Conservation (phyloP, 495 filamentous ascomycete genomes). For the Astrothelium subdiscretum region DNA sequence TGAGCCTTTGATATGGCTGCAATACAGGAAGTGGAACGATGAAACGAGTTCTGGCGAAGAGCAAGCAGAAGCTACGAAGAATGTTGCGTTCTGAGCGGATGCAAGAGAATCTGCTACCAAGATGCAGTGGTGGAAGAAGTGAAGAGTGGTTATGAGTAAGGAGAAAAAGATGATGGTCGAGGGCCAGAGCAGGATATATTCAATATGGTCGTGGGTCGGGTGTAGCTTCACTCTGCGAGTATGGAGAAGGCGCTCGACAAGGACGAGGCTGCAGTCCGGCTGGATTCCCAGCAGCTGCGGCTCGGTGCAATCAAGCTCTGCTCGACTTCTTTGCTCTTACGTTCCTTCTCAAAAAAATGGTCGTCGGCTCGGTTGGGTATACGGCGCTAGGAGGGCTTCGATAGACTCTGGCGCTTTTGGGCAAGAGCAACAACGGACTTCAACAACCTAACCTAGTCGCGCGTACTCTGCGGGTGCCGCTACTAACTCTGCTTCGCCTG, state of each 20-base stretch:
- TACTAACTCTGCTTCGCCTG: background rate
- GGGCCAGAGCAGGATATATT: background rate
- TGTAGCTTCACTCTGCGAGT: background rate
- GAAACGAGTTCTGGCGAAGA: background rate
- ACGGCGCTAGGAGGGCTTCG: background rate
- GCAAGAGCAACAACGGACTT: background rate
- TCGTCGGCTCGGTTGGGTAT: background rate
- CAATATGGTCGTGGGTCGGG: background rate
- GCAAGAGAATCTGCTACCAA: conserved; percentile 8
- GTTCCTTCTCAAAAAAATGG: background rate
- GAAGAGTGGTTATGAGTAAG: background rate
- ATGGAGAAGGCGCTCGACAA: background rate
- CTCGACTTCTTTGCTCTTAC: background rate
- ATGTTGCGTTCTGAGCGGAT: conserved; percentile 9
- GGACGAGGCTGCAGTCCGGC: background rate
- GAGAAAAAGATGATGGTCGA: conserved; percentile 1
- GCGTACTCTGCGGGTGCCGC: background rate
- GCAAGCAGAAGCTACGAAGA: conserved; percentile 11
- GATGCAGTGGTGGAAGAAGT: conserved; percentile 3
- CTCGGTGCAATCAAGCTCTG: background rate
- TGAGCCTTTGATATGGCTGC: background rate
- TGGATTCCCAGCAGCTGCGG: background rate
- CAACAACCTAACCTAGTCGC: background rate
- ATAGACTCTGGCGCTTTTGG: background rate
- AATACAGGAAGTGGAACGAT: background rate